phyloP scores from a whole-genome alignment of 148 eudicot genomes.

The Diospyros lotus region DNA sequence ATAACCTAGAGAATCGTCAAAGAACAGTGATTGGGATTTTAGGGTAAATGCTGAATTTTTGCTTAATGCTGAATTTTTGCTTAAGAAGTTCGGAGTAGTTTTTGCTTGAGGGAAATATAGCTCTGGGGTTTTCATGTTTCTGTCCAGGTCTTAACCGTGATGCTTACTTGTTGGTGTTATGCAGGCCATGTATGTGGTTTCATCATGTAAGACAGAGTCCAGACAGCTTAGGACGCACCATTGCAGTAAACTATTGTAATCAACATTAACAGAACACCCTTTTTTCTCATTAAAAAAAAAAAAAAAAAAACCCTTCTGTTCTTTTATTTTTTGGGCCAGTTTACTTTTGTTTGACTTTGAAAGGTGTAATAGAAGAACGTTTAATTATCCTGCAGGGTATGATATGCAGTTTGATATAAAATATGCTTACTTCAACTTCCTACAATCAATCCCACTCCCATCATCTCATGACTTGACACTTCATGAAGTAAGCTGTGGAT shows the following conservation, averaged over 20 bases:
- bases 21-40: neutral
- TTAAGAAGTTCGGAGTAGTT: neutral
- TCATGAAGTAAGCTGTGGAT: neutral
- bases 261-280: neutral
- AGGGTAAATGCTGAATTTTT: neutral
- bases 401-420: slow-evolving; percentile 94
- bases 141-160: neutral
- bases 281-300: neutral
- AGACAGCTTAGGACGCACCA: slow-evolving; percentile 53
- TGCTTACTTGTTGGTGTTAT: slow-evolving; percentile 15
- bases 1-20: neutral
- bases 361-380: slow-evolving; percentile 99
- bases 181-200: slow-evolving; percentile 99
- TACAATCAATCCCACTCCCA: slow-evolving; percentile 49
- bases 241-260: slow-evolving; percentile 92
- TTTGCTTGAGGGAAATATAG: neutral
- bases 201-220: slow-evolving; percentile 91
- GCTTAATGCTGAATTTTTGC: neutral
- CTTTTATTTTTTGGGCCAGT: neutral
- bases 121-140: neutral
- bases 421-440: slow-evolving; percentile 93
- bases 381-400: slow-evolving; percentile 67
- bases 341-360: slow-evolving; percentile 25
- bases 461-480: slow-evolving; percentile 6
- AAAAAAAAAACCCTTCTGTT: neutral